Conservation (phyloP, 192 early-diverging fungal species). For the Backusella tuberculispora region DNA sequence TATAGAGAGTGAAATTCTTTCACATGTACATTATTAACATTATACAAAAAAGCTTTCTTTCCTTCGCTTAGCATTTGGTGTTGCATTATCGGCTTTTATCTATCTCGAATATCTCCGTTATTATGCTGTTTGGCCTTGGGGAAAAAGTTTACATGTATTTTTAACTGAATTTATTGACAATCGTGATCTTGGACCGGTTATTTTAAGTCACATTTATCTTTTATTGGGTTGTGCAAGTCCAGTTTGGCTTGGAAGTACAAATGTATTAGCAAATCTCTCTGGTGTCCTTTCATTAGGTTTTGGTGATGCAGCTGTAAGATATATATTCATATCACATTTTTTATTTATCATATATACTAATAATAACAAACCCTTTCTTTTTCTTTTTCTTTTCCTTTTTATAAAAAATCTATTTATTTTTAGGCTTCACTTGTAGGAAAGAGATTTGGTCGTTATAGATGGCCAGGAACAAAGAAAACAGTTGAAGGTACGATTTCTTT, state of each 20-base stretch:
- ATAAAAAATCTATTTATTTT: not conserved
- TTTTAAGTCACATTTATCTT: slow-evolving; percentile 90
- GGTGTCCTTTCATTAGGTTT: slow-evolving; percentile 90
- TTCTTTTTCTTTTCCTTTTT: not conserved
- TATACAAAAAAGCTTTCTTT: slow-evolving; percentile 57
- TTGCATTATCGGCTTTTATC: slow-evolving; percentile 73
- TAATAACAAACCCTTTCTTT: too few species aligned
- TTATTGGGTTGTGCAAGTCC: slow-evolving; percentile 89
- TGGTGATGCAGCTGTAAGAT: slow-evolving; percentile 78
- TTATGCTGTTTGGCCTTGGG: slow-evolving; percentile 71
- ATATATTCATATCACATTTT: not conserved
- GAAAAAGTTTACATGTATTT: slow-evolving; percentile 68
- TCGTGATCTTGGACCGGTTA: slow-evolving; percentile 80
- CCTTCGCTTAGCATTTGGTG: slow-evolving; percentile 81
- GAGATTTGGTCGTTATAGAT: slow-evolving; percentile 66
- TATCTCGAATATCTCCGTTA: slow-evolving; percentile 82
- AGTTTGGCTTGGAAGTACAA: slow-evolving; percentile 77
- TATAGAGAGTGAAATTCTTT: not conserved
- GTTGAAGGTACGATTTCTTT: slow-evolving; percentile 89
- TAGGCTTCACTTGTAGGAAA: slow-evolving; percentile 87
- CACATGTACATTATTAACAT: not conserved
- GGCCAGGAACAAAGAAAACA: slow-evolving; percentile 80
- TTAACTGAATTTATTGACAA: slow-evolving; percentile 82
- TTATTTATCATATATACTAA: too few species aligned
- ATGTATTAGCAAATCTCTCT: slow-evolving; percentile 57